Evolutionary conservation across 306 rosid genomes (phyloP), one percentile per base, ranked within the genome.

Genomic region (Cucurbita moschata): DNA sequence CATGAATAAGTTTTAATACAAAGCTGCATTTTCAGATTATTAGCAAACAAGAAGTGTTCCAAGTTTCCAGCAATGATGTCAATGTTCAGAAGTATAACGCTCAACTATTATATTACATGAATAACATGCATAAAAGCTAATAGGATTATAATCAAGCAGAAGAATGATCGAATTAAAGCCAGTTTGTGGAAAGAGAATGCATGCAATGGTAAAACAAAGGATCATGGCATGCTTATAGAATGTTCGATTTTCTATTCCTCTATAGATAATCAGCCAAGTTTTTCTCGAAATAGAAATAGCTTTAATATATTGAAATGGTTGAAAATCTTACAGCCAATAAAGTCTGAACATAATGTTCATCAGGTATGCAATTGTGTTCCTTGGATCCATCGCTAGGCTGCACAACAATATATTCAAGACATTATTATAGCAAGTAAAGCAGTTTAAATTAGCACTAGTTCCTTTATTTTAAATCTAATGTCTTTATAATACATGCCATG

Each of bases 341-440:
- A 56, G 99, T 94, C 84, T 84, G 99, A 73, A 95, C 96, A 76
- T 87, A 95, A 86, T 95, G 99, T 77, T 95, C 99, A 69, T 95
- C 99, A 5, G 99, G 96, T 80, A 95, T 95, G 77, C 99, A 95
- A 79, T 95, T 95, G 79, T 95, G 99, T 75, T 81, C 78, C 91
- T 83, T 95, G 37, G 92, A 89, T 12, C 81, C 78, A 82, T 95
- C 99, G 62, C 85, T 85, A 8, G 97, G 89, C 99, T 95, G 92
- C 88, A 81, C 14, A 72, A 71, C 79, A 77, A 76, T 10, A 64
- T 79, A 44, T 37, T 70, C 58, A 76, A 23, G 58, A 30, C 53
- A 71, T 40, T 18, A 63, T 73, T 71, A 42, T 63, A 53, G 21
- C 64, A 38, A 37, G 59, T 18, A n/a, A 18, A 70, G 38, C 79